Evolutionary conservation across 768 basidiomycete genomes (phyloP), one percentile per base, ranked within the genome.

Genomic region (Tylopilus balloui): DNA sequence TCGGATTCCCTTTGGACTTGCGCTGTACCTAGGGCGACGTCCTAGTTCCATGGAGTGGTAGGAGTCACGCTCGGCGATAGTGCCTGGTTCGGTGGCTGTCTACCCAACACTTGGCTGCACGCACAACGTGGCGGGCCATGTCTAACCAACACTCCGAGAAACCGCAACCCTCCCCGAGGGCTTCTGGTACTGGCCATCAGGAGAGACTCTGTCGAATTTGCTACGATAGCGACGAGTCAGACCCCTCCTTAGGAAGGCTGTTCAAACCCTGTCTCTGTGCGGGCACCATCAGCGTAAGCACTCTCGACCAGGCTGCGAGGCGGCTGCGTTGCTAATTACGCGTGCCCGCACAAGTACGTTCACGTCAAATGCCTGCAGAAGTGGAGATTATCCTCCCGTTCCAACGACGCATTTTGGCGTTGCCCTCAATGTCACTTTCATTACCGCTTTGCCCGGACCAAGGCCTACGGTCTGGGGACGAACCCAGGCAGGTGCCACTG

Each of bases 171-270:
- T 27, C 42, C 14, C 5, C 53, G 17, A 25, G 27, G 31, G 35
- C 48, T 24, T 21, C n/a, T 29, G 37, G 59, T 58, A 55, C 69
- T 12, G 23, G 31, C 19, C 52, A 57, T 23, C 57, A 77, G 43
- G 80, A 81, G 59, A 84, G 78, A 59, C 86, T 87, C 62, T 93
- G 92, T 61, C 77, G 92, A 45, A 94, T 94, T 39, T 94, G 92
- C 63, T 73, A 91, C 23, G 85, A 86, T 32, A 83, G 86, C 4
- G 66, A 70, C 11, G 77, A 79, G 38, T 77, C 78, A 20, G 83
- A 86, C 54, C 74, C 78, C 21, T 54, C 65, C 27, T 70, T 86
- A 34, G 92, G 92, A 3, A 78, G 83, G 46, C 78, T 93, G 55
- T 90, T 94, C 55, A 80, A 84, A 25, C 92, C 92, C 6, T 73